Conservation (phyloP, 2,329 filamentous ascomycete species). For the Aspergillus terreus region DNA sequence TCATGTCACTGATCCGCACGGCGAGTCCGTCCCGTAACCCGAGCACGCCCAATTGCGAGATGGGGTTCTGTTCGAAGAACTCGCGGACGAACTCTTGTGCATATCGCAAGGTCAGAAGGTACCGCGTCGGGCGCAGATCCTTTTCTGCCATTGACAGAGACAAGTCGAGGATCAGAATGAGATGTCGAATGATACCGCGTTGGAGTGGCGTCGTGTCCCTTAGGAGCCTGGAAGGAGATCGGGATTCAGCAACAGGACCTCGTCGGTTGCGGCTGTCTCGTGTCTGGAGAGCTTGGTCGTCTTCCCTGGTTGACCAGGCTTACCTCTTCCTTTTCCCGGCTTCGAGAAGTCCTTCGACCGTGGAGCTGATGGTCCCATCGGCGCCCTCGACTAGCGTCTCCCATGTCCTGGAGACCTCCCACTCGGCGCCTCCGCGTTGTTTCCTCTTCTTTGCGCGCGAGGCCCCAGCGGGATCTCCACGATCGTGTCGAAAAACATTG, state of each 20-base stretch:
- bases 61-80: slow-evolving; percentile 98
- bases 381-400: slow-evolving; percentile 74
- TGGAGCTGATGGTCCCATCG: slow-evolving; percentile 70
- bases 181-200: slow-evolving; percentile 93
- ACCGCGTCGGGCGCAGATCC: slow-evolving; percentile 84
- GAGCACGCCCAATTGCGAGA: slow-evolving; percentile 88
- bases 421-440: slow-evolving; percentile 38
- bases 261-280: neutral
- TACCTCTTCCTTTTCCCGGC: slow-evolving; percentile 75
- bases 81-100: slow-evolving; percentile 85
- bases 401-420: slow-evolving; percentile 50
- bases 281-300: neutral
- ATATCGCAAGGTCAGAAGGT: slow-evolving; percentile 76
- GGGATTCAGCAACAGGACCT: neutral
- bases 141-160: slow-evolving; percentile 94
- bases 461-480: slow-evolving; percentile 23
- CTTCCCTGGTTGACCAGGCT: slow-evolving; percentile 12
- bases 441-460: slow-evolving; percentile 35
- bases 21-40: slow-evolving; percentile 92
- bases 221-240: slow-evolving; percentile 58
- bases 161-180: slow-evolving; percentile 87
- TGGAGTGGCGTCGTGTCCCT: slow-evolving; percentile 95
- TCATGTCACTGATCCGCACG: slow-evolving; percentile 79
- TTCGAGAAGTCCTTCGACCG: slow-evolving; percentile 70
- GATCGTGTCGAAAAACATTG: slow-evolving; percentile 26